phyloP scores from a whole-genome alignment of 345 rosid species.

The Pseudoturritis turrita region DNA sequence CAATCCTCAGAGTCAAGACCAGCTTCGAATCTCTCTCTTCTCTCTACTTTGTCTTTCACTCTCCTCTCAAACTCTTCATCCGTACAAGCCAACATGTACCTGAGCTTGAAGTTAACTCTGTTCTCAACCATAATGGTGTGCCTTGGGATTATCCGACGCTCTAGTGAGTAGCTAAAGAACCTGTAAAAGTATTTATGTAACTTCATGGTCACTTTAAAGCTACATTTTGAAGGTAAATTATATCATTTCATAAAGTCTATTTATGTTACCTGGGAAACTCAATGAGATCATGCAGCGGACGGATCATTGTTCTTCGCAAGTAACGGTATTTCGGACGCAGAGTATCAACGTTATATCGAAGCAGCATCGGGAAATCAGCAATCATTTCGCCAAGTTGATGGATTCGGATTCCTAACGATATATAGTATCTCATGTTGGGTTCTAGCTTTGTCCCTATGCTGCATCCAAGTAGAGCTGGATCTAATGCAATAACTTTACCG shows the following conservation, averaged over 20 bases:
- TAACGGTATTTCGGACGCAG: constrained; percentile 78
- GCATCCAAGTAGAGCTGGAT: constrained; percentile 88
- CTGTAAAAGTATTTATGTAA: constrained; percentile 29
- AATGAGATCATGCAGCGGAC: constrained; percentile 74
- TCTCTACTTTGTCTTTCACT: constrained; percentile 59
- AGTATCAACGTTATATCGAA: constrained; percentile 61
- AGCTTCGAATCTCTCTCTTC: constrained; percentile 57
- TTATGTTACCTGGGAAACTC: constrained; percentile 73
- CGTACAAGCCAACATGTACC: constrained; percentile 67
- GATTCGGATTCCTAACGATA: constrained; percentile 67
- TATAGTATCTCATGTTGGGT: constrained; percentile 60
- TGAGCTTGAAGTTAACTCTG: constrained; percentile 66
- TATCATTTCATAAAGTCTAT: neutral
- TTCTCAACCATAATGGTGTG: constrained; percentile 68
- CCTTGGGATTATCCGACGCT: constrained; percentile 79
- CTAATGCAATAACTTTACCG: constrained; percentile 74
- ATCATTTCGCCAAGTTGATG: constrained; percentile 75
- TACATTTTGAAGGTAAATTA: neutral
- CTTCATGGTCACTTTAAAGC: neutral
- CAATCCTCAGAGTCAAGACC: constrained; percentile 24
- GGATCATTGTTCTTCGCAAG: constrained; percentile 78
- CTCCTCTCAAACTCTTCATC: constrained; percentile 58
- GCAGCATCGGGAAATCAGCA: constrained; percentile 87
- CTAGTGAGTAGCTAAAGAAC: constrained; percentile 88
- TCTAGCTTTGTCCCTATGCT: constrained; percentile 72